Base-by-base conservation (phyloP, 768 basidiomycete genomes). In the Termitomyces sp. region DNA sequence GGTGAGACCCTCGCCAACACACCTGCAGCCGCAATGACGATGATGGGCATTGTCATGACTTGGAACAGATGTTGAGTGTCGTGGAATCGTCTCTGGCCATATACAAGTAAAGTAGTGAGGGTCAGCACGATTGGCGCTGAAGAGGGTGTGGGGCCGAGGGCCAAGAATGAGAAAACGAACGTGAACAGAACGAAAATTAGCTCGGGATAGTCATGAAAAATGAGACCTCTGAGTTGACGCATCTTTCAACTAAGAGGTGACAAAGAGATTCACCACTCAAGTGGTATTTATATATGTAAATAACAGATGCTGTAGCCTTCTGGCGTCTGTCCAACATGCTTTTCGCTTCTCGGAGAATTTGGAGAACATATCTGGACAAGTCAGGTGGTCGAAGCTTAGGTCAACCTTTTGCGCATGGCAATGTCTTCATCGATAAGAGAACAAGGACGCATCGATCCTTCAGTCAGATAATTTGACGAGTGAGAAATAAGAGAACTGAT, bases 1-100 rank as follows among this genome's bases (percentile, higher is more conserved):
- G 83, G 77, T 18, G 69, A 65, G 30, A 76, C 61, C 49, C 78
- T 78, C 0, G 77, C 77, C 5, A 81, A 6, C 1, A 77, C 69
- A 4, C 77, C 75, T 0, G 76, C 81, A 0, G 72, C 18, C 0
- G 81, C 69, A 2, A 86, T 67, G 0, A 66, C 65, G 13, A 73
- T 58, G 69, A 75, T 63, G 57, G 82, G 69, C 41, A 77, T 58
- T 58, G 58, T 1, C 33, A 69, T 63, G 37, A 76, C 55, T 57
- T 42, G 54, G 20, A 58, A 13, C 22, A 58, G 55, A 58, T 64
- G 65, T 27, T 67, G 66, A 4, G 64, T 58, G 34, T 70, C 70
- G 20, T 42, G 41, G 55, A 76, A 73, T 6, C 78, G 36, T 16
- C 75, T 68, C 0, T 73, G 73, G 2, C 73, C 70, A 61, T 79